A percentile compares a stretch with the other conserved stretches of the same genome.
These are phyloP conservation scores for Claviceps maximensis DNA, from an alignment of 2,329 filamentous ascomycete genomes.

Conservation along the genomic window DNA sequence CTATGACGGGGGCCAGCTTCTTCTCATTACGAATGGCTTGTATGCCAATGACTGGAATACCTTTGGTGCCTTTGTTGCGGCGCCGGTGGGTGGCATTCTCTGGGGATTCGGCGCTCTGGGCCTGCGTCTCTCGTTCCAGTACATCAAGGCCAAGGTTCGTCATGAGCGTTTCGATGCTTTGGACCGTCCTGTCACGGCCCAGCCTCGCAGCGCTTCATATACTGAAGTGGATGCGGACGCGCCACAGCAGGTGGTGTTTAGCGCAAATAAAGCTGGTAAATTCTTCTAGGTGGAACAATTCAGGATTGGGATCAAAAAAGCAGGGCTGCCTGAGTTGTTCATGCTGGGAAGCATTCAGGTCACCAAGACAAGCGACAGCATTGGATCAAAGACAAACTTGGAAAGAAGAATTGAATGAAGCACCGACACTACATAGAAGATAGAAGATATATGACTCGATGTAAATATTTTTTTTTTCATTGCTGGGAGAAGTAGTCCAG, in stretches of 20 bases:
- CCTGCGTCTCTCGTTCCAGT: conserved; percentile 47
- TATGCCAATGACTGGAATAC: conserved; percentile 69
- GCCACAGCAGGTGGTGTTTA: conserved; percentile 17
- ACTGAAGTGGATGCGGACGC: neutral
- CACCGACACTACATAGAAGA: too few species aligned
- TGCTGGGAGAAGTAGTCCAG: too few species aligned
- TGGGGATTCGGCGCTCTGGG: conserved; percentile 54
- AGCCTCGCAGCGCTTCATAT: conserved; percentile 7
- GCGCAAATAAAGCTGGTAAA: conserved; percentile 31
- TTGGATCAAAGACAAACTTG: neutral
- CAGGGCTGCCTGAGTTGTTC: too few species aligned
- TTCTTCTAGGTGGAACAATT: conserved; percentile 31
- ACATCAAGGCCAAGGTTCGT: conserved; percentile 38
- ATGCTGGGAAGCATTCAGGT: neutral
- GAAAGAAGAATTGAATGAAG: neutral
- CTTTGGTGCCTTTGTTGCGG: conserved; percentile 72
- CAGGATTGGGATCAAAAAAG: neutral
- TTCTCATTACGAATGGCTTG: conserved; percentile 59
- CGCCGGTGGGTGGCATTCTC: conserved; percentile 60
- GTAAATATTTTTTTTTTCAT: too few species aligned
- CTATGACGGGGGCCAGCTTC: conserved; percentile 47
- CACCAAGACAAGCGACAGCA: neutral
- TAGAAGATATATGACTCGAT: too few species aligned
- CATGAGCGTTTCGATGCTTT: conserved; percentile 54
- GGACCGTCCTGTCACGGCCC: conserved; percentile 34